Base-by-base conservation (phyloP, 108 stramenopile genomes). In the Discostella pseudostelligera region DNA sequence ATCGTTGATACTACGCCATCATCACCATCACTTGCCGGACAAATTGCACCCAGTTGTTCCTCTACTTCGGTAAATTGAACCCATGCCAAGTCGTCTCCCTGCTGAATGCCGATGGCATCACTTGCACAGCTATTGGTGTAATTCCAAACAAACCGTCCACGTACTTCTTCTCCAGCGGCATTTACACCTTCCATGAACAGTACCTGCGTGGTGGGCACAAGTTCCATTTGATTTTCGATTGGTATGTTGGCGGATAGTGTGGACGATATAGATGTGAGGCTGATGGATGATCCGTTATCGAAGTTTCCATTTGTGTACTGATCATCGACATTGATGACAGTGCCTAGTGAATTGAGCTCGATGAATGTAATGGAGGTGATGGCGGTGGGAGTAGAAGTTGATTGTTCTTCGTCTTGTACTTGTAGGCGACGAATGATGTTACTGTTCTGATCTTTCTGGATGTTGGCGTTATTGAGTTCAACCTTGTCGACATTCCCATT, bases 241-340 rank as follows among this genome's bases (percentile, higher is more conserved):
- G 32, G 48, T 13, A 40, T 5, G 19, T 59, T 25, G 16, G 59
- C 45, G 29, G 46, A 35, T 4, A 70, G 40, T 16, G 43, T 9
- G 5, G 59, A 53, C 12, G 69, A 57, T 10, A 26, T 44, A 0
- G 50, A 54, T 2, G 12, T n/a, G 16, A 54, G 53, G 10, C 39
- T 25, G 50, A 70, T 60, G 6, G 59, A 48, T 26, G 50, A 49
- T 21, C 69, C 69, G 40, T 48, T 51, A 16, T 12, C 21, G 42
- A 59, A 49, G 11, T 50, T 16, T 6, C 50, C 42, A 32, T 61
- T 26, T 7, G 3, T 32, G 39, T 42, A 53, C 1, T 48, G 28
- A 26, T 70, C 60, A 45, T 69, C 67, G 55, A 70, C 51, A n/a
- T 54, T 48, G 28, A 70, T 62, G 16, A 70, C 60, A 17, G 4